A percentile compares a stretch with the other conserved stretches of the same genome.
phyloP scores from a whole-genome alignment of 148 eudicot genomes.

The Cornus florida region DNA sequence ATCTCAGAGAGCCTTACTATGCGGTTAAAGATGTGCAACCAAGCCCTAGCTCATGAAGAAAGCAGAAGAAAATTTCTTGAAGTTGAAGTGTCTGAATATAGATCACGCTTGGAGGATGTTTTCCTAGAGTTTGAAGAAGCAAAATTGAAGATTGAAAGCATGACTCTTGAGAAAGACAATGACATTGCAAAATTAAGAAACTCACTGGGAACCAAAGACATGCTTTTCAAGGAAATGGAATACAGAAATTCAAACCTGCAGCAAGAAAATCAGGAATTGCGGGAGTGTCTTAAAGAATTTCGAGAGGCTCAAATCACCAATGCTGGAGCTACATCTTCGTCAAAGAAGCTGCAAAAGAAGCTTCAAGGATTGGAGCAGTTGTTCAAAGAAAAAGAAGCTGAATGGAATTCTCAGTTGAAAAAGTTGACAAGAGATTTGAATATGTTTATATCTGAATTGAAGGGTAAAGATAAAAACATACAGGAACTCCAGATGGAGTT shows the following conservation, averaged over 20 bases:
- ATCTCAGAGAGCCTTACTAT: conserved; percentile 51
- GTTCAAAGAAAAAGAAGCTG: conserved; percentile 65
- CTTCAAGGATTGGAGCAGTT: conserved; percentile 54
- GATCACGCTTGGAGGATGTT: conserved; percentile 51
- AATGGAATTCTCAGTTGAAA: conserved; percentile 54
- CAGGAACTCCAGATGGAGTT: conserved; percentile 46
- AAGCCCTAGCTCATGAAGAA: conserved; percentile 71
- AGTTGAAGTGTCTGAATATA: conserved; percentile 57
- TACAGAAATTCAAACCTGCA: conserved; percentile 54
- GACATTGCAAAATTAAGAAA: conserved; percentile 57
- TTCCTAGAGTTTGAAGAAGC: conserved; percentile 51
- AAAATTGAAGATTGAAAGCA: conserved; percentile 48
- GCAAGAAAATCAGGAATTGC: conserved; percentile 65
- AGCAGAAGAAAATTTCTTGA: conserved; percentile 66
- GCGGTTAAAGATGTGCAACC: conserved; percentile 60
- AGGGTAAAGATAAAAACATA: conserved; percentile 43
- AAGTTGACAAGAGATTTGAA: conserved; percentile 43
- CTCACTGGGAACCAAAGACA: conserved; percentile 50
- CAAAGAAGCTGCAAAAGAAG: conserved; percentile 49
- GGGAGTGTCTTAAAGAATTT: conserved; percentile 52
- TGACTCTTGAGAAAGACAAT: conserved; percentile 54
- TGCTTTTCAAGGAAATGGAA: conserved; percentile 52
- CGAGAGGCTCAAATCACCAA: conserved; percentile 60
- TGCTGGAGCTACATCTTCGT: conserved; percentile 39
- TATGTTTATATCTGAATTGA: conserved; percentile 29